Evolutionary conservation across 306 rosid genomes (phyloP), one percentile per base, ranked within the genome.

Genomic region (Albizia julibrissin): DNA sequence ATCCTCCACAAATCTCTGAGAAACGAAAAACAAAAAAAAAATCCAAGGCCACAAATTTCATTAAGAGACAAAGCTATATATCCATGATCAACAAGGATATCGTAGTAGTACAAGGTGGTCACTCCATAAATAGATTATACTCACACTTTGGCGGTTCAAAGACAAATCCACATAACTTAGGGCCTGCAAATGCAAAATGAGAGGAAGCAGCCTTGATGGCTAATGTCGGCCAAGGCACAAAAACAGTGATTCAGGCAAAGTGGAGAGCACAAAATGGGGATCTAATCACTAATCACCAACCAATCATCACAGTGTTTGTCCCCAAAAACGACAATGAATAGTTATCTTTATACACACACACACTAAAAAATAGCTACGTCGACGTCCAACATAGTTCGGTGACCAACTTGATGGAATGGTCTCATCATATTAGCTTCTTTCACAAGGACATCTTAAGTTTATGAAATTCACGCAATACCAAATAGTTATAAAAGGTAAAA

Each of bases 211-310:
- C 9, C 31, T 71, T 43, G 14, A 44, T 71, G 56, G 75, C n/a
- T 42, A 40, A 69, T 40, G 58, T 71, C 34, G 43, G 75, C 62
- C 24, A 81, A 14, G 69, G 21, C 0, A 5, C 21, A 62, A 26
- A 62, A 66, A 19, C 24, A 33, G 71, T 66, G 18, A 34, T 34
- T 66, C 24, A 18, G 24, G 34, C 34, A 43, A 22, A 69, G 54
- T 69, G 75, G 58, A 43, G 58, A 83, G 69, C 81, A 66, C 84
- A 79, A 87, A 88, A 84, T 90, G 91, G 92, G 80, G 76, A 85
- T 88, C 91, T 88, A 90, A 87, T 90, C 92, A 84, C 77, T 85
- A 73, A 84, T 82, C 87, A 49, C 83, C 87, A 85, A 82, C 85
- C 91, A 82, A 86, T 76, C 54, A 82, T 87, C 80, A 47, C 79